Evolutionary conservation across 2,329 filamentous ascomycete genomes (phyloP).

Genomic region (Fusarium sp.): DNA sequence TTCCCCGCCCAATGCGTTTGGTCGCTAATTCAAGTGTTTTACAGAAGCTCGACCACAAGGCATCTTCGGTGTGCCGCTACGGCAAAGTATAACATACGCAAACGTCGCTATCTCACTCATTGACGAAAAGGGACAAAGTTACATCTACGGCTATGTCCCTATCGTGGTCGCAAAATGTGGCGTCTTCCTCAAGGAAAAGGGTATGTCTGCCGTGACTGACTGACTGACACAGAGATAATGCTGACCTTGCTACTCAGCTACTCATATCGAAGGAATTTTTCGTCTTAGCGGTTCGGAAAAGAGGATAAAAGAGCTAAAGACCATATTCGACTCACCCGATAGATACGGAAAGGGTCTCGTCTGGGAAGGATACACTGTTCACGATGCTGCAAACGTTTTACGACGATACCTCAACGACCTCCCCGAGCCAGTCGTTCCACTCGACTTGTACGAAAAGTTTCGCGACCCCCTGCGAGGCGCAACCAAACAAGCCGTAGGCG

Average conservation of each 20-base stretch:
- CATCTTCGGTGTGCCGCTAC: slow-evolving; percentile 94
- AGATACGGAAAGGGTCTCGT: slow-evolving; percentile 96
- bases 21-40: slow-evolving; percentile 34
- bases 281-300: slow-evolving; percentile 95
- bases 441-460: slow-evolving; percentile 92
- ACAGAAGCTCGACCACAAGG: slow-evolving; percentile 67
- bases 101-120: slow-evolving; percentile 98
- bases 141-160: slow-evolving; percentile 98
- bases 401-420: slow-evolving; percentile 95
- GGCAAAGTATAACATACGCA: slow-evolving; percentile 94
- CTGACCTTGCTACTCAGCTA: slow-evolving; percentile 67
- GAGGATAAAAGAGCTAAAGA: slow-evolving; percentile 95
- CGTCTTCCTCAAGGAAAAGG: slow-evolving; percentile 97
- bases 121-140: slow-evolving; percentile 91
- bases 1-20: slow-evolving; percentile 1
- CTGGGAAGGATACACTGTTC: slow-evolving; percentile 97
- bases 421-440: slow-evolving; percentile 93
- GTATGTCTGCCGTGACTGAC: slow-evolving; percentile 59
- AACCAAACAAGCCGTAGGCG: slow-evolving; percentile 77
- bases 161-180: slow-evolving; percentile 99
- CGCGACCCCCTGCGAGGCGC: slow-evolving; percentile 78
- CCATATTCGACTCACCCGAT: slow-evolving; percentile 91
- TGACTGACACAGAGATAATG: not conserved
- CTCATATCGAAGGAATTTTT: slow-evolving; percentile 95
- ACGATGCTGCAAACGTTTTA: slow-evolving; percentile 96